Base-by-base conservation (phyloP, 2,329 filamentous ascomycete species). In the Ilyonectria mors-panacis region DNA sequence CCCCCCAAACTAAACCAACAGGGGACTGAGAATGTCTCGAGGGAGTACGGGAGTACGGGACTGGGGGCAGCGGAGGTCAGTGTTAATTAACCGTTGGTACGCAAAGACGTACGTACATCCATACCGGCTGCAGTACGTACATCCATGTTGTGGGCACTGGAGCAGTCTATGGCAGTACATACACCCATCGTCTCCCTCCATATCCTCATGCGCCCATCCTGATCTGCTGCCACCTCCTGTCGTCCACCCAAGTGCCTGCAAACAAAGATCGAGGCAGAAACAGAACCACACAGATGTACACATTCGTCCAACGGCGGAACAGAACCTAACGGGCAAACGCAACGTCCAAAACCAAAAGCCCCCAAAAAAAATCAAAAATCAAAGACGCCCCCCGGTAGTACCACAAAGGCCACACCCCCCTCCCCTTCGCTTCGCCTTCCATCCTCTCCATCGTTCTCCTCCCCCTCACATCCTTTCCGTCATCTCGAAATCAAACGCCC, bases 31-130 rank as follows among this genome's bases (percentile, higher is more conserved):
- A 45, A 45, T 45, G 44, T 13, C 44, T 39, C 13, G 8, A 23
- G 17, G 17, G 39, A 39, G 37, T 4, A 42, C n/a, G 39, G 39
- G 39, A 42, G 15, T 42, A 42, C 39, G 39, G 17, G 39, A 42
- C 39, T 17, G 48, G 26, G 48, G 19, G 15, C 9, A 51, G 28
- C 26, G 30, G 47, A 23, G 21, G 35, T 30, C 39, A 53, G 48
- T 33, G 39, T 19, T 65, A 60, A 57, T 60, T 51, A 53, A 60
- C 63, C 44, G 51, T 60, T 65, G 50, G 63, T 45, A 60, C 57
- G 63, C 48, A 59, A 35, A 47, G 56, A 47, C 57, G 58, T 60
- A 65, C 51, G 57, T 57, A 61, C 55, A 50, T 59, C 28, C 45
- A 45, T 47, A 35, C 28, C 45, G 6, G 35, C 42, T 26, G 13